Evolutionary conservation across 192 early-diverging fungal species (phyloP), one percentile per base, ranked within the genome.

Genomic region (Podila horticola): DNA sequence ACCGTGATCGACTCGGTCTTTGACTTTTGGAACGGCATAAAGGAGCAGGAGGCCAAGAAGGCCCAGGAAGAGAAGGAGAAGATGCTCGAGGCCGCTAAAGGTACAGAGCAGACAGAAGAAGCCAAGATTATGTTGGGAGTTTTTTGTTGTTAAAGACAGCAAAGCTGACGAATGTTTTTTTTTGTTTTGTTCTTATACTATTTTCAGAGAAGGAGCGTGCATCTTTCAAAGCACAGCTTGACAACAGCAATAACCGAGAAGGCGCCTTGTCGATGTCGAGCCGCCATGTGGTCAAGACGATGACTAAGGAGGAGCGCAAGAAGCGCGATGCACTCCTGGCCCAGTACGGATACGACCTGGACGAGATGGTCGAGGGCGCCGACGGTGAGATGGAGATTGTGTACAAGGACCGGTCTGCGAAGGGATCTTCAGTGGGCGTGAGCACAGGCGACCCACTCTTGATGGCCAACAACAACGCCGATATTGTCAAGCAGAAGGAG

Each of bases 371-470:
- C 5, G 90, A 92, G 72, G 79, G 71, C 24, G 90, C 31, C 2
- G 74, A 92, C 58, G 91, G 91, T 2, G 91, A 92, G 71, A 82
- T 79, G 24, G 91, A 92, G 65, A 88, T 92, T 50, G 69, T 90
- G n/a, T 91, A 91, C 62, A 88, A 84, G 61, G 87, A 85, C 45
- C 69, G 81, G 12, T 82, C 62, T 30, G 67, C 59, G 4, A 69
- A 67, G 51, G 49, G 58, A 48, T 58, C 60, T 10, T 48, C 58
- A 22, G 49, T 10, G 31, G 41, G 29, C 0, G 41, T 51, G 52
- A 75, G 38, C 20, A 20, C 72, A 9, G 45, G 61, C 28, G 83
- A 84, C 52, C 76, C 67, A 12, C 69, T 86, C 30, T 17, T 91
- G 19, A 62, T 79, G 70, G 77, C 82, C 9, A 93, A 93, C 69